Conservation (phyloP, 345 rosid species). For the Trapa bicornis region DNA sequence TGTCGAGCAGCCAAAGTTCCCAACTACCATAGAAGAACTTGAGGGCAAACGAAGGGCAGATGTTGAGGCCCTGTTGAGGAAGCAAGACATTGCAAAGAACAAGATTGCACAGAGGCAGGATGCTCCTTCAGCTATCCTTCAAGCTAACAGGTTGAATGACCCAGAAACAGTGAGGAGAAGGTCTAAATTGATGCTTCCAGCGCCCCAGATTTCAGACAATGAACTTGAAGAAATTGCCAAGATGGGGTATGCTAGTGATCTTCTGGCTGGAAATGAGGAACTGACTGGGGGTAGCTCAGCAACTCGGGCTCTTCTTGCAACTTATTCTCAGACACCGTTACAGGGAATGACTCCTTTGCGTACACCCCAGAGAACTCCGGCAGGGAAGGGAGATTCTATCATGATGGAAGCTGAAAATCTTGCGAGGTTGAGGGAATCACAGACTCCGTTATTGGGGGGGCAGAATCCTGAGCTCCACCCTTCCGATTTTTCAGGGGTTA, state of each 20-base stretch:
- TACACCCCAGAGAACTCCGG: conserved; percentile 92
- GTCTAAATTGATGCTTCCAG: conserved; percentile 93
- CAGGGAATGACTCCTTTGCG: conserved; percentile 79
- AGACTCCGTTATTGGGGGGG: conserved; percentile 92
- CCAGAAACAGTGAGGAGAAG: conserved; percentile 91
- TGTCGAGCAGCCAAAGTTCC: conserved; percentile 67
- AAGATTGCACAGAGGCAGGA: conserved; percentile 92
- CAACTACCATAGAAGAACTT: conserved; percentile 86
- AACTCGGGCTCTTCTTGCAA: conserved; percentile 86
- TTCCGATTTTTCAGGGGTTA: conserved; percentile 97
- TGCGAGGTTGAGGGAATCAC: conserved; percentile 90
- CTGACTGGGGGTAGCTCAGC: conserved; percentile 84
- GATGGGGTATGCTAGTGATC: conserved; percentile 93
- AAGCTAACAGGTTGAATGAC: conserved; percentile 95
- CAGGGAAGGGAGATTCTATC: conserved; percentile 92
- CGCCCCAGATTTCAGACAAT: conserved; percentile 91
- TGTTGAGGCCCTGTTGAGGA: conserved; percentile 72
- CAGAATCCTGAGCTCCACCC: conserved; percentile 98
- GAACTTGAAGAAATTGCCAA: conserved; percentile 96
- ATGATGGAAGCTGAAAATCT: conserved; percentile 99
- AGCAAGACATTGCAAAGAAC: conserved; percentile 74
- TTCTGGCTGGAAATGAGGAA: conserved; percentile 38
- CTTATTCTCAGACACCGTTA: conserved; percentile 77
- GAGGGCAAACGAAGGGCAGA: conserved; percentile 94
- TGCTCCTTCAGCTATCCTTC: conserved; percentile 87